Percentiles rank a stretch among this genome's conserved stretches.
Conservation (phyloP, 2,329 filamentous ascomycete genomes). For the Cercospora beticola region DNA sequence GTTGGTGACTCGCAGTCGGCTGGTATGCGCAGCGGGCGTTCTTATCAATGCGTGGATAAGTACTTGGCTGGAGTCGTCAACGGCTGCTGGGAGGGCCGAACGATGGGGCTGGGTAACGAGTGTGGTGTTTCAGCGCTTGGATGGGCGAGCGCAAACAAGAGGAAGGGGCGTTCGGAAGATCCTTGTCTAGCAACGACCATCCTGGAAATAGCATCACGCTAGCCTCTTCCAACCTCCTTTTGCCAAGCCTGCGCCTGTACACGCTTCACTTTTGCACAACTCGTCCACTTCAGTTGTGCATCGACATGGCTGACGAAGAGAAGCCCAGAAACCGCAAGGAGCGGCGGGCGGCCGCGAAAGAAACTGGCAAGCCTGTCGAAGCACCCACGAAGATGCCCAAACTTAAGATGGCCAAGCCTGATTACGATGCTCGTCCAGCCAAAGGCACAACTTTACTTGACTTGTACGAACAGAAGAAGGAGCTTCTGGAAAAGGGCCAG, state of each 20-base stretch:
- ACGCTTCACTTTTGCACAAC: background rate
- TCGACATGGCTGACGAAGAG: slow-evolving; percentile 19
- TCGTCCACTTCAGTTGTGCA: background rate
- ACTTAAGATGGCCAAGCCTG: slow-evolving; percentile 67
- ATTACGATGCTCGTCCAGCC: slow-evolving; percentile 57
- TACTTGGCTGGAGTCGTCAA: slow-evolving; percentile 7
- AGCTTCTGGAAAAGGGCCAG: slow-evolving; percentile 46
- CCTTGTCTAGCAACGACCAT: slow-evolving; percentile 5
- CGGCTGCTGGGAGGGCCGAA: slow-evolving; percentile 7
- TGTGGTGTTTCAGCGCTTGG: slow-evolving; percentile 10
- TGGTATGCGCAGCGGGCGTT: background rate
- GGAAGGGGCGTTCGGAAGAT: slow-evolving; percentile 4
- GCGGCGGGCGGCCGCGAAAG: slow-evolving; percentile 42
- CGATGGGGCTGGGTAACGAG: slow-evolving; percentile 11
- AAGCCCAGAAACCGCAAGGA: slow-evolving; percentile 47
- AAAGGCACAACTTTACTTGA: slow-evolving; percentile 70
- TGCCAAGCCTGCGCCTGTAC: background rate
- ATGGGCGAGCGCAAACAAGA: slow-evolving; percentile 2
- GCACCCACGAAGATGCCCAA: slow-evolving; percentile 47
- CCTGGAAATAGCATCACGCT: slow-evolving; percentile 6
- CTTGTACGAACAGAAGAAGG: slow-evolving; percentile 63
- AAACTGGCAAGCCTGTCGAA: slow-evolving; percentile 39
- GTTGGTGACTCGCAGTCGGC: slow-evolving; percentile 14
- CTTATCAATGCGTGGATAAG: slow-evolving; percentile 7
- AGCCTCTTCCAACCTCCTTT: background rate